Evolutionary conservation across 2,329 filamentous ascomycete species (phyloP), one percentile per base, ranked within the genome.

Genomic region (Botrytis tulipae): DNA sequence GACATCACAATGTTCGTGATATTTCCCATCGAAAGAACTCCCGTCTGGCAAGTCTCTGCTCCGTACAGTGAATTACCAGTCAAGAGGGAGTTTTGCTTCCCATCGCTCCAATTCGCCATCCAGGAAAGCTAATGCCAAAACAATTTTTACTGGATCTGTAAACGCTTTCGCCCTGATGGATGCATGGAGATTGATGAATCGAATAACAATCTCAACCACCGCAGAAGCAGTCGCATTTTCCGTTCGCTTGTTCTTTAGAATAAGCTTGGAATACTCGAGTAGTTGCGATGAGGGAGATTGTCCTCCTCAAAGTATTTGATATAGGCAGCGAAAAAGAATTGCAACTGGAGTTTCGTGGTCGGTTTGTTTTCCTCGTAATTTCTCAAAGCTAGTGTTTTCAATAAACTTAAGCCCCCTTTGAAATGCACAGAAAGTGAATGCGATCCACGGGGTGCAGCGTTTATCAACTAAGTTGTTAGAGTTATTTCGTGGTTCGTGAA

Each of bases 1-100:
- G 7, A 76, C 18, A 66, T 80, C 77, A 5, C 51, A 54, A 71
- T 78, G 78, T 35, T 57, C n/a, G 37, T 79, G 76, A 20, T 71
- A 74, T 9, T 74, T 59, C 8, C 72, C 74, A 5, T 76, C 60
- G 40, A 73, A 79, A 40, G 74, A 68, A 32, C 73, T 67, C 18
- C 68, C 48, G 7, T 60, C 32, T 12, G 44, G 57, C 8, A 74
- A 70, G 20, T 69, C 42, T 6, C 42, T 44, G 10, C 40, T 35
- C 6, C 59, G 35, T 6, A 63, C 71, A 7, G 51, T 60, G 68
- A 75, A 77, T 8, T 40, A 62, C 76, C 77, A 80, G 20, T 63
- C 29, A n/a, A 73, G 46, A 29, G 78, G 76, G 20, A 78, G 74
- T 22, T 73, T 40, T 42, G 60, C 66, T 22, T 77, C 72, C 76